Evolutionary conservation across 2,329 filamentous ascomycete genomes (phyloP).

Genomic region (Periconia macrospinosa): DNA sequence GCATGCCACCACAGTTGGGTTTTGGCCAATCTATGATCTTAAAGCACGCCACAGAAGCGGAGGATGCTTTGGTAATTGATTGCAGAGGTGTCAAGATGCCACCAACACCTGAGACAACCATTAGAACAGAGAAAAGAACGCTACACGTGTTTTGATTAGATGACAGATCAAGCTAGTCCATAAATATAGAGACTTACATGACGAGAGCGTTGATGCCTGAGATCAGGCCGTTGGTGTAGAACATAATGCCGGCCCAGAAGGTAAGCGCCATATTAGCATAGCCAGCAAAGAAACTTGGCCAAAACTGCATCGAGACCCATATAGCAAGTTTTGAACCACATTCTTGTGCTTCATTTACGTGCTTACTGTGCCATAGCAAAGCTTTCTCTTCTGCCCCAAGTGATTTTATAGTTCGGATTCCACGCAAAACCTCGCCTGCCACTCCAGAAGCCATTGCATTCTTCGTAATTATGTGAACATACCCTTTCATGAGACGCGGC

Average conservation of each 20-base stretch:
- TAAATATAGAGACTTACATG: conserved; percentile 1
- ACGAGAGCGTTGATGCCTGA: conserved; percentile 6
- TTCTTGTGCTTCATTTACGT: conserved; percentile 2
- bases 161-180: background rate
- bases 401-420: conserved; percentile 4
- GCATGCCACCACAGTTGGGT: background rate
- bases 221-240: background rate
- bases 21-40: conserved; percentile 15
- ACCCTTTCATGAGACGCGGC: conserved; percentile 1
- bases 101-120: conserved; percentile 3
- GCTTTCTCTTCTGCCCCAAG: conserved; percentile 6
- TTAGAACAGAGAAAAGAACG: conserved; percentile 11
- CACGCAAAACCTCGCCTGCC: conserved; percentile 1
- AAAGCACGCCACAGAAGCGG: conserved; percentile 10
- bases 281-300: conserved; percentile 3
- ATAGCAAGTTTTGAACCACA: conserved; percentile 4
- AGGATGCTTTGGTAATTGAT: conserved; percentile 4
- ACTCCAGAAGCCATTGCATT: conserved; percentile 1
- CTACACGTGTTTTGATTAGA: background rate
- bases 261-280: conserved; percentile 8
- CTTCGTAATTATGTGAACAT: background rate
- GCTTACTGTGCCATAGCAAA: conserved; percentile 3
- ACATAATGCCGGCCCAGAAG: conserved; percentile 1
- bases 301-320: conserved; percentile 6
- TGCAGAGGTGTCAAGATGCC: background rate